phyloP scores from a whole-genome alignment of 2,329 filamentous ascomycete genomes.

The Talaromyces sp. region DNA sequence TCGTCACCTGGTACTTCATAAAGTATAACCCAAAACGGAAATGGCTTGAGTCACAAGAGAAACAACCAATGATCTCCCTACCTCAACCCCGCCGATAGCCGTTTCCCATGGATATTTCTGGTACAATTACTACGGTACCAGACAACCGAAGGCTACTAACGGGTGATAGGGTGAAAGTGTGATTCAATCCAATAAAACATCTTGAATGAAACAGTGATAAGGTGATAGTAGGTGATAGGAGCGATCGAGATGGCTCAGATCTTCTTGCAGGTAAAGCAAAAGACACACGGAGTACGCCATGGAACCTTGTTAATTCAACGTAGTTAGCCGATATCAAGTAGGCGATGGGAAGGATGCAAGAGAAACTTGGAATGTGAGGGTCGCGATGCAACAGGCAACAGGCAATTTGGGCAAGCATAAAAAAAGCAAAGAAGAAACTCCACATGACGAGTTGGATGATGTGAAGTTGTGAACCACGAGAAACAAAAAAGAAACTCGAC shows the following conservation, averaged over 20 bases:
- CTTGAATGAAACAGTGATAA: neutral
- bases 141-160: neutral
- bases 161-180: slow-evolving; percentile 8
- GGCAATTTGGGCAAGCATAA: neutral
- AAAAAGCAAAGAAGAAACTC: neutral
- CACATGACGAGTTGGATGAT: slow-evolving; percentile 10
- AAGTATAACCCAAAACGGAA: slow-evolving; percentile 1
- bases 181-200: neutral
- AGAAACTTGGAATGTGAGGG: slow-evolving; percentile 18
- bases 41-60: slow-evolving; percentile 10
- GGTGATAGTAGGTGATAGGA: neutral
- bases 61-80: neutral
- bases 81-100: neutral
- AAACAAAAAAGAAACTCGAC: slow-evolving; percentile 1
- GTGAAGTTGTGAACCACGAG: slow-evolving; percentile 7
- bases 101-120: neutral
- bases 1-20: slow-evolving; percentile 6
- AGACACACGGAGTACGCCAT: neutral
- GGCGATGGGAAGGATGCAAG: neutral
- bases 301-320: neutral
- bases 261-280: neutral
- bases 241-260: neutral
- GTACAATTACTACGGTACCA: too few relatives aligned
- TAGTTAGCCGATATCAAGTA: neutral
- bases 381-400: slow-evolving; percentile 15